Conservation (phyloP, 192 early-diverging fungal species). For the Coemansia sp. region DNA sequence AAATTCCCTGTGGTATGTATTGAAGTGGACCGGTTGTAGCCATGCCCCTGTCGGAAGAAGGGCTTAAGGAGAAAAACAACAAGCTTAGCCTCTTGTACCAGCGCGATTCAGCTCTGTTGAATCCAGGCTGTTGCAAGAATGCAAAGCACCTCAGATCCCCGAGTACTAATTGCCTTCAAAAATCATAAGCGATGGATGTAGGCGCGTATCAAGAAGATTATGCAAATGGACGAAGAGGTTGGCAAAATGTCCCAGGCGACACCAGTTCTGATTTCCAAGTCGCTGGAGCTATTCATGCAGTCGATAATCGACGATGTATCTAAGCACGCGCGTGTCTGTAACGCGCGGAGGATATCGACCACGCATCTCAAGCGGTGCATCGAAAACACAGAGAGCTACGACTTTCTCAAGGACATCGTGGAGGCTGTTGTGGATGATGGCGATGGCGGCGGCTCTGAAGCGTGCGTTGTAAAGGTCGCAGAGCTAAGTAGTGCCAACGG, state of each 20-base stretch:
- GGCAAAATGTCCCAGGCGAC: conserved; percentile 98
- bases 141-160: no score
- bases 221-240: conserved; percentile 98
- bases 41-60: neutral
- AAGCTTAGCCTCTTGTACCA: no score
- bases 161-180: no score
- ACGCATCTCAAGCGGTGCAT: conserved; percentile 83
- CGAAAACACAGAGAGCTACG: conserved; percentile 81
- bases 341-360: conserved; percentile 79
- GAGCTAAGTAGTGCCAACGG: conserved; percentile 27
- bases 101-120: no score
- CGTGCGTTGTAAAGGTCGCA: conserved; percentile 40
- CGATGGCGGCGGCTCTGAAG: conserved; percentile 49
- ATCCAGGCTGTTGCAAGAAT: no score
- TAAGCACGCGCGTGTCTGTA: conserved; percentile 73
- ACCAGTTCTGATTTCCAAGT: conserved; percentile 88
- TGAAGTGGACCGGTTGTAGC: neutral
- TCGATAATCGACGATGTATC: conserved; percentile 85
- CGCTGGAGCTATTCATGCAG: conserved; percentile 92
- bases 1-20: conserved; percentile 87
- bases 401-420: conserved; percentile 90
- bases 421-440: conserved; percentile 73
- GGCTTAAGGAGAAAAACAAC: no score
- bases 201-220: conserved; percentile 99
- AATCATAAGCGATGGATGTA: conserved; percentile 23